These are phyloP conservation scores for Aspergillus bombycis DNA, from an alignment of 2,329 filamentous ascomycete genomes.

Conservation along the genomic window DNA sequence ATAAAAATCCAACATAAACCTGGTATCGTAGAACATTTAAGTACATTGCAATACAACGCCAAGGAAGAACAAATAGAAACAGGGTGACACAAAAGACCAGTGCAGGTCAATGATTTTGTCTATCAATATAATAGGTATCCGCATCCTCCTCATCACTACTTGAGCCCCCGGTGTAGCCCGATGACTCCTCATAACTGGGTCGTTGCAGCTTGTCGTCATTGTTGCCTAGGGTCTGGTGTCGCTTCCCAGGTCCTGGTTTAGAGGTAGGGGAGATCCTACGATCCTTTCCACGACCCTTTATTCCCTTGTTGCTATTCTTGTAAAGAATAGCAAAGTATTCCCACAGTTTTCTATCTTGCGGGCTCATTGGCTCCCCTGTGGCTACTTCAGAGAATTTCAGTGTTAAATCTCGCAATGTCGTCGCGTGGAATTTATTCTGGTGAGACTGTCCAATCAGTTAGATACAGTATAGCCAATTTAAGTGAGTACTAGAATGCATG, in stretches of 20 bases:
- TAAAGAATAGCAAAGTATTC: conserved; percentile 86
- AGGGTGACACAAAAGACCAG: background rate
- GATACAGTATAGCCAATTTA: background rate
- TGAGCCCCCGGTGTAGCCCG: conserved; percentile 34
- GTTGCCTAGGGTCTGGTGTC: conserved; percentile 25
- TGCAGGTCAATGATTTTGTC: conserved; percentile 20
- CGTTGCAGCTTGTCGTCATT: conserved; percentile 32
- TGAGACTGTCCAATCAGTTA: conserved; percentile 63
- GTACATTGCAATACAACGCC: conserved; percentile 7
- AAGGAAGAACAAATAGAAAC: conserved; percentile 1
- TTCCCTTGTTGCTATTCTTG: conserved; percentile 98
- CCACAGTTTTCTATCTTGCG: conserved; percentile 75
- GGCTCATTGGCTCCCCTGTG: conserved; percentile 64
- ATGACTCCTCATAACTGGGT: conserved; percentile 33
- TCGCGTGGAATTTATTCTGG: conserved; percentile 88
- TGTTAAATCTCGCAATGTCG: conserved; percentile 71
- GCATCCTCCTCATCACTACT: conserved; percentile 39
- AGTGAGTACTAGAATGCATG: conserved; percentile 2
- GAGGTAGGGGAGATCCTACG: conserved; percentile 49
- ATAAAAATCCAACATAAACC: conserved; percentile 2
- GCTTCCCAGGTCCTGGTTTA: conserved; percentile 25
- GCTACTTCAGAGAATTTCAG: conserved; percentile 67
- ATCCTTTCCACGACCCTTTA: conserved; percentile 92
- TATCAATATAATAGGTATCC: conserved; percentile 32
- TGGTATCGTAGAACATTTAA: conserved; percentile 22